phyloP scores from a whole-genome alignment of 148 eudicot genomes.

The Cornus suecica region DNA sequence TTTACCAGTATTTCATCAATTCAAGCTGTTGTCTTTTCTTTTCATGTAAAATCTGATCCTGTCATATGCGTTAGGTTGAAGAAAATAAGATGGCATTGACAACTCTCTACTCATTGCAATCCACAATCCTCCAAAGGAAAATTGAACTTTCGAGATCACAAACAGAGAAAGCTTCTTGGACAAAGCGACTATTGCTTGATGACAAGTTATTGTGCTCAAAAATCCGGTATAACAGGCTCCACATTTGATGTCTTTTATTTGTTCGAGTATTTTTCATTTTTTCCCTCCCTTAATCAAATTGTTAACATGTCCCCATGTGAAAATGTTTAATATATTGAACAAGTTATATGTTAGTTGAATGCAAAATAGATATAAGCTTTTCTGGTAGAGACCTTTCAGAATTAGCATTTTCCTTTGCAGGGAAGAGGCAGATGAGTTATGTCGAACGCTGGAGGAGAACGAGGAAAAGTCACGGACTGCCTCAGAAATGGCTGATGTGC shows the following conservation, averaged over 20 bases:
- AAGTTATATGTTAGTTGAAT: neutral
- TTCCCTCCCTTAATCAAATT: too few species aligned
- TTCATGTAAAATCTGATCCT: neutral
- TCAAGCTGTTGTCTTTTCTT: neutral
- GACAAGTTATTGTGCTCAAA: constrained; percentile 74
- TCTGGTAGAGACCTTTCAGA: neutral
- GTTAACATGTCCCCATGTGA: neutral
- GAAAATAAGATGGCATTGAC: constrained; percentile 59
- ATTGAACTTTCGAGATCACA: constrained; percentile 36
- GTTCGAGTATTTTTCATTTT: neutral
- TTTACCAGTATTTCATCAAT: neutral
- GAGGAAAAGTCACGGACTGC: constrained; percentile 72
- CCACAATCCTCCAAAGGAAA: constrained; percentile 63
- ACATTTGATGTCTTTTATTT: neutral
- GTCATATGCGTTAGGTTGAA: constrained; percentile 32
- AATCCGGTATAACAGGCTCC: constrained; percentile 49
- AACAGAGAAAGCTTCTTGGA: constrained; percentile 85
- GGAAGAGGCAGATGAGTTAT: constrained; percentile 95
- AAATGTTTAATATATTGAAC: too few species aligned
- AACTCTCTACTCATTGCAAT: constrained; percentile 70
- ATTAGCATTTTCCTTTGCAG: constrained; percentile 27
- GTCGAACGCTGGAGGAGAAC: constrained; percentile 76
- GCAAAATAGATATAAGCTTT: neutral
- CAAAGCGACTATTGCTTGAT: constrained; percentile 69
- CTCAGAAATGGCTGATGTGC: constrained; percentile 97